A percentile compares a stretch with the other conserved stretches of the same genome.
These are phyloP conservation scores for Dalbergia oliveri DNA, from an alignment of 306 rosid species.

Conservation along the genomic window DNA sequence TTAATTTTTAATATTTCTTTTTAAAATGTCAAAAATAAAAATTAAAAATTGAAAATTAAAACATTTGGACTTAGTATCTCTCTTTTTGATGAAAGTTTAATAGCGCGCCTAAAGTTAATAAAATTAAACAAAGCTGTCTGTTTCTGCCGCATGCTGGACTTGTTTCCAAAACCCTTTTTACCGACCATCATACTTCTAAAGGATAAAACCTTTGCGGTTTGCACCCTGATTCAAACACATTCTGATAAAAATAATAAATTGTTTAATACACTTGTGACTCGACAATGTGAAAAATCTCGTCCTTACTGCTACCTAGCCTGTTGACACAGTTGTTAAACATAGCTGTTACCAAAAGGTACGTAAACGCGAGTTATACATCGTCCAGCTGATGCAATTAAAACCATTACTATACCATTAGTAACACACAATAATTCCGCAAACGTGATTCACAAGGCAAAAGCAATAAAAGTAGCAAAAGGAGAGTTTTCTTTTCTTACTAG, in stretches of 20 bases:
- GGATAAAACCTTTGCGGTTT: conserved; percentile 22
- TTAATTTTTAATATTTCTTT: too few species aligned
- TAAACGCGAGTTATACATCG: background rate
- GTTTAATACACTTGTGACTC: background rate
- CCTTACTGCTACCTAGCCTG: background rate
- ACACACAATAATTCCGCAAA: conserved; percentile 26
- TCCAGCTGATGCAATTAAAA: background rate
- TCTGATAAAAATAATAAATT: background rate
- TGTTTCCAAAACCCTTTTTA: background rate
- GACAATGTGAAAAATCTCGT: background rate
- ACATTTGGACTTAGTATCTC: too few species aligned
- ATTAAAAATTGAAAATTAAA: too few species aligned
- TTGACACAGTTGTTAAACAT: background rate
- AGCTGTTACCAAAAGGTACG: too few species aligned
- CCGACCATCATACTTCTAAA: background rate
- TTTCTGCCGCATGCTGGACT: background rate
- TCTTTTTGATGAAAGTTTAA: too few species aligned
- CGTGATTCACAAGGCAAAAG: conserved; percentile 32
- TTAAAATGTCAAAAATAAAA: too few species aligned
- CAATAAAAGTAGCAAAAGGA: background rate
- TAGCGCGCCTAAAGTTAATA: background rate
- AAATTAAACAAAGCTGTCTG: background rate
- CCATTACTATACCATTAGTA: background rate
- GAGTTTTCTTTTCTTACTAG: conserved; percentile 9
- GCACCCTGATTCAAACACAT: background rate